Base-by-base conservation (phyloP, 441 rosid species). In the Syzygium syzygioides region DNA sequence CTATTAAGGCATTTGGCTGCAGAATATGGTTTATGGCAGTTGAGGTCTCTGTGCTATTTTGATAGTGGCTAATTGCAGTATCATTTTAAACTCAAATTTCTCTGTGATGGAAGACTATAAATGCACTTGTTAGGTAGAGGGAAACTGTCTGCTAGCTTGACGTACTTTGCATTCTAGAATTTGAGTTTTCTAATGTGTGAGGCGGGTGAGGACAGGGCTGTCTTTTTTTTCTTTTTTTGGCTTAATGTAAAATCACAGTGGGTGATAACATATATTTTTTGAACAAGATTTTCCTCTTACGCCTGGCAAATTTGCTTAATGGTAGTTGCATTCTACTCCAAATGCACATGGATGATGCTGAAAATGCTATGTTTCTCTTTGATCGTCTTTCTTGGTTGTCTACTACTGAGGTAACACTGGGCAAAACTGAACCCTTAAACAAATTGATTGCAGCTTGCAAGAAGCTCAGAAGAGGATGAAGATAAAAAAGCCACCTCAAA, bases 381-480 rank as follows among this genome's bases (percentile, higher is more conserved):
- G 83, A 37, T 76, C 1, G 18, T 28, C 83, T 71, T 26, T 64
- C 71, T 30, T 20, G 52, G 52, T 71, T 71, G 48, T 76, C 83
- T 60, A n/a, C 68, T 14, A 28, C 68, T 28, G 30, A 60, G 68
- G 68, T 60, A 28, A 60, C 17, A 60, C 32, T 6, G 68, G 25
- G 68, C 32, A 60, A 25, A 60, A 60, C 32, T 76, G 52, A 41
- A 76, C 50, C 52, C 83, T 76, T 76, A 41, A 23, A 71, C 80
- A 71, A 37, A 76, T 15, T 30, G 26, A 55, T 34, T 91, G 95
- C 95, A 98, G 99, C 90, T 94, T 97, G 94, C 99, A 97, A 93
- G 99, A 97, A 95, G 99, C 98, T 20, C 98, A 96, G 90, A 97
- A 96, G 94, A 94, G 98, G 91, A 96, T 97, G 98, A 97, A 97